Evolutionary conservation across 768 basidiomycete species (phyloP), one percentile per base, ranked within the genome.

Genomic region (Podaxis mareebaensis): DNA sequence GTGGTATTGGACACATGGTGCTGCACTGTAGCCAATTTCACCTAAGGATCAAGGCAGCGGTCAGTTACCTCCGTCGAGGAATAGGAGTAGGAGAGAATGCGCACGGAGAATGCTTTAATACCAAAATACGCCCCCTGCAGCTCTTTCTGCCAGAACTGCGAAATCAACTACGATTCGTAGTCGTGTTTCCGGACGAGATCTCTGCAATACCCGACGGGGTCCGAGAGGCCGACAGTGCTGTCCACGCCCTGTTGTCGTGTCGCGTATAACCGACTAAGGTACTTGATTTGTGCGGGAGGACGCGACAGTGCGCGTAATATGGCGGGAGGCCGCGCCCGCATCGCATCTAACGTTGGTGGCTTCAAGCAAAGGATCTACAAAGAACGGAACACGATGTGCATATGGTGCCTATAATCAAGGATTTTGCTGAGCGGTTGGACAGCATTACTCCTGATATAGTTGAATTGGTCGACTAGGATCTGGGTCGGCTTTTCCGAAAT

Each of bases 401-500:
- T 30, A 51, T 60, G 49, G 52, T 36, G 58, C 49, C n/a, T n/a
- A 2, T 52, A 99, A 71, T 99, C 97, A 65, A 99, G 80, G 74
- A 99, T 99, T 70, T 90, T 96, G 72, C 86, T 85, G 60, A 99
- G 76, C 1, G 96, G 94, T 64, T 92, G 90, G 30, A 95, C 92
- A 4, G 97, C 90, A 77, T 98, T 98, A 69, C 81, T 90, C 61
- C 93, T 83, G 62, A 99, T 77, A 74, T 91, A 99, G 76, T 96
- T 93, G 85, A 99, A 99, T 75, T 99, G 96, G 75, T 97, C 92
- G 30, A 99, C 96, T 38, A 99, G 87, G 65, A 93, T 82, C 73
- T 95, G 91, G 2, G 95, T 98, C 36, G 97, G 96, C 77, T 91
- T 95, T 78, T 96, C 96, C n/a, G 93, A 86, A 72, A 99, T 98